Evolutionary conservation across 768 basidiomycete genomes (phyloP), one percentile per base, ranked within the genome.

Genomic region (Cubamyces sp.): DNA sequence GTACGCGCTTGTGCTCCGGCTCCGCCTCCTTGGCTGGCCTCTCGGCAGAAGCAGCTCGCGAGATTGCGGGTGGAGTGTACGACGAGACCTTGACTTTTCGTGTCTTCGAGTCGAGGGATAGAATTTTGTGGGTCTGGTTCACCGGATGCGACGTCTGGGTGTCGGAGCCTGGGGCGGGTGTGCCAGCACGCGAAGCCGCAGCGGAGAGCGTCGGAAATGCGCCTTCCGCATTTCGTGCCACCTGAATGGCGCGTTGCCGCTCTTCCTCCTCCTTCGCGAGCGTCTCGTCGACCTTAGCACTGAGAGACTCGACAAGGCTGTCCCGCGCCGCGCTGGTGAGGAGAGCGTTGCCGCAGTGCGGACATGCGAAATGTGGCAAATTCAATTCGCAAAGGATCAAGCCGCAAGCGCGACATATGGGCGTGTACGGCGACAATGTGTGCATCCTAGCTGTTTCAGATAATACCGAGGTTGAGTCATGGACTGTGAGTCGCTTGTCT

Each of bases 311-410:
- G 19, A 84, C 64, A 41, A 89, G 74, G 3, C 73, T 62, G 16
- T 66, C 69, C 7, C 76, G 76, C 12, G 70, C 74, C 1, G 69
- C 49, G 5, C 61, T 51, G 3, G 77, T 70, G 40, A 84, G 68
- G 9, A 90, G 69, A 0, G 73, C 58, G 0, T 73, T 66, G 3
- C 70, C 52, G 66, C 88, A 90, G 61, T 72, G 71, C 0, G 88
- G 85, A 66, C 87, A 89, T 3, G 78, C 74, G 53, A 78, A 74
- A 56, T 82, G 68, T 2, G 88, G 87, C 0, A 73, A 76, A 62
- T 89, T 87, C 55, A 87, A 61, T 0, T 70, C 67, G 68, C 88
- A 91, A 3, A 90, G 73, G n/a, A 88, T 78, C 21, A 91, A 75
- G 18, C 86, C 88, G 63, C 88, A 91, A 0, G 70, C 65, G 3